Percentiles rank a stretch among this genome's conserved stretches.
Conservation (phyloP, 163 green algal species). For the Scenedesmus sp. region DNA sequence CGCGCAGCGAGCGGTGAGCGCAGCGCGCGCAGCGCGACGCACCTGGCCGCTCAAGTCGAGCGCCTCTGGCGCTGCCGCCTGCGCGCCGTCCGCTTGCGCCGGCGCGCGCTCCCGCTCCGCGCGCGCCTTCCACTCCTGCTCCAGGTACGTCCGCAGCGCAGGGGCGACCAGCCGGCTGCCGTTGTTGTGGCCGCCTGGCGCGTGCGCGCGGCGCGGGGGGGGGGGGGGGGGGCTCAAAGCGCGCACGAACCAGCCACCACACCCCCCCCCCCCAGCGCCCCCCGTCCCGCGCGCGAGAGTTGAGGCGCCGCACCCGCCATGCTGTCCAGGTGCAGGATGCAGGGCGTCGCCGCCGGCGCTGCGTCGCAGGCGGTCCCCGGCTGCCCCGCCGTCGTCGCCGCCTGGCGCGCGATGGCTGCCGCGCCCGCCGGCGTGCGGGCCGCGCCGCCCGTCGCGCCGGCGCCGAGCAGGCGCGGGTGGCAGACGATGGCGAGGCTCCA, state of each 20-base stretch:
- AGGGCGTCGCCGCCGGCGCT: constrained; percentile 30
- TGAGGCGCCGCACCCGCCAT: constrained; percentile 67
- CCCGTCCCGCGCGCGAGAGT: no score
- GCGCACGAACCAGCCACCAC: not conserved
- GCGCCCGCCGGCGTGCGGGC: not conserved
- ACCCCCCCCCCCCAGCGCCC: no score
- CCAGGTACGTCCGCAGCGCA: constrained; percentile 81
- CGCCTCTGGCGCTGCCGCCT: constrained; percentile 5
- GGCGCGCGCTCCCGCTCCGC: no score
- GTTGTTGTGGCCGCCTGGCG: constrained; percentile 71
- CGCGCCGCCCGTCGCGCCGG: no score
- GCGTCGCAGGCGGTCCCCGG: no score
- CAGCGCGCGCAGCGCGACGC: not conserved
- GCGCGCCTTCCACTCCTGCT: constrained; percentile 84
- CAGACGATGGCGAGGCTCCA: constrained; percentile 93
- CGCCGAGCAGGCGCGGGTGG: constrained; percentile 67
- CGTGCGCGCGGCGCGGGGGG: no score
- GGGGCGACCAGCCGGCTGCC: constrained; percentile 43
- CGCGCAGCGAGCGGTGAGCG: not conserved
- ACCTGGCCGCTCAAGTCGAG: not conserved
- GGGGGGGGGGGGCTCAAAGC: not conserved
- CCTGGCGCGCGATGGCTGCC: not conserved
- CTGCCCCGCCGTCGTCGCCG: no score
- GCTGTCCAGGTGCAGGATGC: constrained; percentile 83
- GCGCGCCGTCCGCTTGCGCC: no score